Base-by-base conservation (phyloP, 345 rosid genomes). In the Rhizophora apiculata region DNA sequence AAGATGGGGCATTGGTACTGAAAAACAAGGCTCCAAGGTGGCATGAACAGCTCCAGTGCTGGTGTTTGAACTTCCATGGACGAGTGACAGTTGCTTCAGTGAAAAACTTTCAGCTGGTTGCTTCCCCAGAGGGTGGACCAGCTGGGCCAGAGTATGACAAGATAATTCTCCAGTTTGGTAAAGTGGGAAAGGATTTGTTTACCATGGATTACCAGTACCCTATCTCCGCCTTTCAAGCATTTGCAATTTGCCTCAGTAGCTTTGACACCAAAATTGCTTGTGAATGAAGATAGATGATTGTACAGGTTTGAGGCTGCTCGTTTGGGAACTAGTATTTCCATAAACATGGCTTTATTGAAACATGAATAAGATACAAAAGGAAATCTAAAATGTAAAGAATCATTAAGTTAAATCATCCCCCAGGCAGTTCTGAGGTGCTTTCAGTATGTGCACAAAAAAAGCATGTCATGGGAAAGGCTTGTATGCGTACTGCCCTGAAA, bases 81-180 rank as follows among this genome's bases (percentile, higher is more conserved):
- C 75, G 79, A 43, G 79, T 76, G n/a, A 76, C 79, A 22, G 72
- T 76, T 51, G 79, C 79, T 26, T 76, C 79, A 20, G 79, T 76
- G 30, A 76, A 76, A 65, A 76, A 76, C 68, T 76, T 76, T 62
- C 79, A 76, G 65, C 61, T 76, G 24, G 79, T 76, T 62, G 79
- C 75, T 37, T 72, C 75, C 36, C 68, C 60, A 7, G 75, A 67
- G 62, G 67, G 65, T 46, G 71, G 68, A 46, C 58, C 62, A 2
- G 16, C 72, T 9, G 69, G 78, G 55, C 64, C 78, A 55, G 68
- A 76, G 61, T 71, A 76, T 62, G 72, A 76, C 68, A 76, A 71
- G 20, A 69, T 76, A 53, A 71, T 76, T 52, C 75, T 76, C 39
- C 79, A 76, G 36, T 76, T 76, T 27, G 79, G 79, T 2, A 76